Conservation (phyloP, 1,139 yeast species). For the Candida freyschussii region DNA sequence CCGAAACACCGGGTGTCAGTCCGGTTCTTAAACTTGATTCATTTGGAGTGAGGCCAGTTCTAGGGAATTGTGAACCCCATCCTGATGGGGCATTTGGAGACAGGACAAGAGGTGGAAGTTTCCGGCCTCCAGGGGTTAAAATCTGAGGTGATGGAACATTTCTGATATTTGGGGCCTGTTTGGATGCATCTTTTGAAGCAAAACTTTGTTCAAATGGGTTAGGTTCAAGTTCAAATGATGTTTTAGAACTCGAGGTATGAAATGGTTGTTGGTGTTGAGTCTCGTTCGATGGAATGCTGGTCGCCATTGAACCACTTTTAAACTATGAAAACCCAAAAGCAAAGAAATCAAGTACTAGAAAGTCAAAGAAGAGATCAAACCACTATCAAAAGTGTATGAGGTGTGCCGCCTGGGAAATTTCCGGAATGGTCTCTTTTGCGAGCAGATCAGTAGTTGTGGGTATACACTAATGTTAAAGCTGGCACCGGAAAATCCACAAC, state of each 20-base stretch:
- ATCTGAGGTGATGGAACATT: slow-evolving; percentile 43
- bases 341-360: too few relatives aligned
- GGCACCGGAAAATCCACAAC: too few relatives aligned
- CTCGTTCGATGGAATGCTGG: slow-evolving; percentile 4
- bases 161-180: slow-evolving; percentile 17
- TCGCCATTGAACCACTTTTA: slow-evolving; percentile 3
- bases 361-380: too few relatives aligned
- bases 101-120: slow-evolving; percentile 47
- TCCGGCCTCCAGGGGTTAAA: slow-evolving; percentile 54
- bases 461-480: too few relatives aligned
- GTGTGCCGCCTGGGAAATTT: too few relatives aligned
- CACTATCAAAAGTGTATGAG: too few relatives aligned
- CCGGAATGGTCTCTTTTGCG: too few relatives aligned
- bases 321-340: neutral
- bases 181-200: slow-evolving; percentile 38
- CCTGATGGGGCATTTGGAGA: slow-evolving; percentile 30
- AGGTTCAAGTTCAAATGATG: slow-evolving; percentile 73
- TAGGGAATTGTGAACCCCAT: slow-evolving; percentile 28
- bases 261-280: slow-evolving; percentile 1
- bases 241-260: slow-evolving; percentile 15
- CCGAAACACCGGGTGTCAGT: slow-evolving; percentile 45
- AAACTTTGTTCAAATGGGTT: slow-evolving; percentile 95
- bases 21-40: slow-evolving; percentile 66
- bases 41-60: slow-evolving; percentile 66
- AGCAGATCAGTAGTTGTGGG: too few relatives aligned